These are phyloP conservation scores for Saccharomycopsis oosterbeekiorum DNA, from an alignment of 805 yeast species.

Conservation along the genomic window DNA sequence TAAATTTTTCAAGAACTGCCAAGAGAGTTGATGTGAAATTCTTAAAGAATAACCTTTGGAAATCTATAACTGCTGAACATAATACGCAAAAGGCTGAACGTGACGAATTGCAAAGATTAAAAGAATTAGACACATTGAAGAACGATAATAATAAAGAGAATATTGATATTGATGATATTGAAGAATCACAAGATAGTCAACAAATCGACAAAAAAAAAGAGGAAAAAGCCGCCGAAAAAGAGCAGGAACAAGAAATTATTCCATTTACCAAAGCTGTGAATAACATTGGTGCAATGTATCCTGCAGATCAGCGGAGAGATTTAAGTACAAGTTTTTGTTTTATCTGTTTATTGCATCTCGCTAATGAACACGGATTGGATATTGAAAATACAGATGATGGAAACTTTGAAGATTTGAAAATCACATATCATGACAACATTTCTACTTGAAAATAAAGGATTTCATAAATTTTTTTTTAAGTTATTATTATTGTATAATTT, in stretches of 20 bases:
- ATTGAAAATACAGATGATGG: constrained; percentile 34
- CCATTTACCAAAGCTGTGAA: constrained; percentile 40
- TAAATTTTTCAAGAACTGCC: constrained; percentile 60
- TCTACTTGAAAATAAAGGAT: background rate
- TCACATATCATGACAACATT: constrained; percentile 8
- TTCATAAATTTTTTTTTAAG: background rate
- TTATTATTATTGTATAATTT: background rate
- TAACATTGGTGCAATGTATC: constrained; percentile 43
- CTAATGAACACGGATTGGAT: constrained; percentile 71
- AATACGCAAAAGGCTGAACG: constrained; percentile 3
- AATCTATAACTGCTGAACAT: constrained; percentile 31
- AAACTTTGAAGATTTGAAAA: constrained; percentile 12
- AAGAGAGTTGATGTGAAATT: constrained; percentile 68
- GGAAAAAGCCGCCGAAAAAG: background rate
- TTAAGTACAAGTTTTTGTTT: constrained; percentile 79
- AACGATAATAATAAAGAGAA: constrained; percentile 20
- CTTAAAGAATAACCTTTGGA: constrained; percentile 72
- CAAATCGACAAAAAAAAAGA: background rate
- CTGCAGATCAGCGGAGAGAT: constrained; percentile 48
- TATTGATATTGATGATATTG: constrained; percentile 17
- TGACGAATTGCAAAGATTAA: constrained; percentile 27
- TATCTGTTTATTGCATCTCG: constrained; percentile 73
- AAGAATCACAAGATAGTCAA: constrained; percentile 1
- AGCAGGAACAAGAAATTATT: constrained; percentile 17
- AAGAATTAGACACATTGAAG: constrained; percentile 27